Evolutionary conservation across 1,139 yeast species (phyloP).

Genomic region (Hemisphaericaspora xylanilytica): DNA sequence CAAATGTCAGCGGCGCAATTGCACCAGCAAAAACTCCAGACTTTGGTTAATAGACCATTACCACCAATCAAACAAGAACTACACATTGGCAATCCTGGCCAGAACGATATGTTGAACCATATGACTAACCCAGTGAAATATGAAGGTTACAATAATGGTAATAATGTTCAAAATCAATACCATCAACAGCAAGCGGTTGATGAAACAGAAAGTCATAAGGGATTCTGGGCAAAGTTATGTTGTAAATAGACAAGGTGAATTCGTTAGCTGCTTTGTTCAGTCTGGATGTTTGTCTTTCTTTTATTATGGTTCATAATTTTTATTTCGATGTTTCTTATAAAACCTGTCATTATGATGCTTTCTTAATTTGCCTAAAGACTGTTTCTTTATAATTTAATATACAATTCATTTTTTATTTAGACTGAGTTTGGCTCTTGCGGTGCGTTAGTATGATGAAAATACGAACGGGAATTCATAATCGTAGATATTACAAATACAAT

Average conservation of each 20-base stretch:
- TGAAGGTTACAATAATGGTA: conserved; percentile 11
- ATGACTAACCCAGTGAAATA: conserved; percentile 12
- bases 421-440: too few species aligned
- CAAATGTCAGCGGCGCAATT: conserved; percentile 44
- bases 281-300: background rate
- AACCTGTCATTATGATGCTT: background rate
- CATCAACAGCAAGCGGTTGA: conserved; percentile 38
- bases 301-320: background rate
- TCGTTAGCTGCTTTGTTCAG: background rate
- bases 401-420: background rate
- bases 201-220: conserved; percentile 37
- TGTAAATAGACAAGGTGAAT: conserved; percentile 31
- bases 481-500: too few species aligned
- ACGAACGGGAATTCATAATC: too few species aligned
- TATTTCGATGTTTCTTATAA: conserved; percentile 1
- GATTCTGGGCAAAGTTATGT: conserved; percentile 47
- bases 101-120: conserved; percentile 13
- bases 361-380: background rate
- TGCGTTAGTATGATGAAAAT: too few species aligned
- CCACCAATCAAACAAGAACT: conserved; percentile 51
- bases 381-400: background rate
- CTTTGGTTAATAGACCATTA: conserved; percentile 50
- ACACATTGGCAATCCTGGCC: conserved; percentile 16
- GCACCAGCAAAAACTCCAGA: conserved; percentile 51
- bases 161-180: conserved; percentile 32